Conservation (phyloP, 169 alveolate genomes). For the Cryptosporidium viatorum region DNA sequence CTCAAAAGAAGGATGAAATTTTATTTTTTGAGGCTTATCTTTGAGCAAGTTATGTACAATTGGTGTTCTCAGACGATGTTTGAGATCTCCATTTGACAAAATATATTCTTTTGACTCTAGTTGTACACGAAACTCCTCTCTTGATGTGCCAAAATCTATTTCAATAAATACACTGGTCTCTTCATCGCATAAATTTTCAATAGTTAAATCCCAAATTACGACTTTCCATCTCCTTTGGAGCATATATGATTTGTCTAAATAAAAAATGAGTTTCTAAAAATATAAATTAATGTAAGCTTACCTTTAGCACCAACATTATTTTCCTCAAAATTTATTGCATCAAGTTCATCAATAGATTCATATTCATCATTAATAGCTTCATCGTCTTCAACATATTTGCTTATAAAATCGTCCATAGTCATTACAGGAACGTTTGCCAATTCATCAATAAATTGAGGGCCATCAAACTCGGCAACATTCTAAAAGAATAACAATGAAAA, state of each 20-base stretch:
- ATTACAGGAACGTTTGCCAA: slow-evolving; percentile 57
- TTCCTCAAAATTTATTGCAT: slow-evolving; percentile 21
- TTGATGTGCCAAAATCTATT: slow-evolving; percentile 69
- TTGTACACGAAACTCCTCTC: slow-evolving; percentile 71
- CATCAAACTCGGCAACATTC: background rate
- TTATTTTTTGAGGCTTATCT: slow-evolving; percentile 82
- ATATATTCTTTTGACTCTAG: slow-evolving; percentile 74
- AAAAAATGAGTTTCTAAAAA: background rate
- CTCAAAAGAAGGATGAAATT: slow-evolving; percentile 84
- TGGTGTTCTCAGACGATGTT: slow-evolving; percentile 84
- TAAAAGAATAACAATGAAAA: slow-evolving; percentile 4
- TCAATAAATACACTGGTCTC: slow-evolving; percentile 44
- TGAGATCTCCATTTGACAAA: slow-evolving; percentile 82
- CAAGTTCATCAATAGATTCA: slow-evolving; percentile 20
- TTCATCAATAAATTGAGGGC: slow-evolving; percentile 71
- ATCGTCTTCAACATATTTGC: slow-evolving; percentile 43
- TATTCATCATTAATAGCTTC: background rate
- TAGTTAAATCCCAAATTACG: slow-evolving; percentile 36
- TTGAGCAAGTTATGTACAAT: slow-evolving; percentile 82
- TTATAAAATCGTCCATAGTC: slow-evolving; percentile 65
- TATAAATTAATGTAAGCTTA: background rate
- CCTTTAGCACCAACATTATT: background rate
- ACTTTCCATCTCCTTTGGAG: slow-evolving; percentile 74
- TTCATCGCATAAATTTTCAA: slow-evolving; percentile 53
- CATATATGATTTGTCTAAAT: background rate